These are phyloP conservation scores for Dictyostelium capitatum DNA, from an alignment of 78 protist species.

Conservation along the genomic window DNA sequence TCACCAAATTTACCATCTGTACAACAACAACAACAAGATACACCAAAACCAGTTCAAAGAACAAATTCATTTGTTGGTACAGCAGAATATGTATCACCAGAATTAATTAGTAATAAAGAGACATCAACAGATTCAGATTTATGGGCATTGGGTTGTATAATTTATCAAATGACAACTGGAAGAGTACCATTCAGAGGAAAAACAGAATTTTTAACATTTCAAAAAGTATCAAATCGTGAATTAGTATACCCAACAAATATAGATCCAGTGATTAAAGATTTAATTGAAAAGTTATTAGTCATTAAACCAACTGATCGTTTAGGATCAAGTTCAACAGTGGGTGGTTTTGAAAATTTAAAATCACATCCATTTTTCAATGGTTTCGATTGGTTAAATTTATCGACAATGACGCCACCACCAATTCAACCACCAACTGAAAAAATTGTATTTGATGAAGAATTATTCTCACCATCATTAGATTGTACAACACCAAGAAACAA, in stretches of 20 bases:
- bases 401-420: constrained; percentile 62
- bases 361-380: constrained; percentile 87
- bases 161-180: constrained; percentile 94
- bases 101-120: constrained; percentile 84
- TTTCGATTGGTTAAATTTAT: constrained; percentile 78
- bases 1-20: neutral
- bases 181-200: constrained; percentile 82
- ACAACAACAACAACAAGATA: constrained; percentile 10
- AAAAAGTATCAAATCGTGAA: constrained; percentile 75
- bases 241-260: constrained; percentile 83
- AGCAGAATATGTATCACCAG: constrained; percentile 96
- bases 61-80: constrained; percentile 84
- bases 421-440: constrained; percentile 49
- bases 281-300: constrained; percentile 79
- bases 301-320: constrained; percentile 70
- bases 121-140: constrained; percentile 89
- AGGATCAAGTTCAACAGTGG: constrained; percentile 19
- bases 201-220: constrained; percentile 89
- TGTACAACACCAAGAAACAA: constrained; percentile 16
- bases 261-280: constrained; percentile 82
- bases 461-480: neutral
- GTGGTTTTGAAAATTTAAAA: constrained; percentile 63
- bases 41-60: neutral
- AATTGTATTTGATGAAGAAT: constrained; percentile 68
- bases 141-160: constrained; percentile 96